These are phyloP conservation scores for Apiospora malaysiana DNA, from an alignment of 2,329 filamentous ascomycete species.

Conservation along the genomic window DNA sequence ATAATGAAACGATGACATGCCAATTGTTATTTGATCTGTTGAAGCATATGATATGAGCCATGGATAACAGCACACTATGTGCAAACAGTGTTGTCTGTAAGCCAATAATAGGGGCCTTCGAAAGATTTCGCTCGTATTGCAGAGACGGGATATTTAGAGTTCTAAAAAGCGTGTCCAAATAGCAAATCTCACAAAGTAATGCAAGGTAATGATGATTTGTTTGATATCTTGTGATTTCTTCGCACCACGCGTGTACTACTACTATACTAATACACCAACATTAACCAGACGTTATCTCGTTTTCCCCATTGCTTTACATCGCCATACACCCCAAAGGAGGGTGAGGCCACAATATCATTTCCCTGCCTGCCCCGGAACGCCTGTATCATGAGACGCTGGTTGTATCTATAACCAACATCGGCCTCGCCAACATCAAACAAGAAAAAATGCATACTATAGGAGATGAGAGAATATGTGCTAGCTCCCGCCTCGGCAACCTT, in stretches of 20 bases:
- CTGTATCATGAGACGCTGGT: slow-evolving; percentile 20
- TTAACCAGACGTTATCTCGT: slow-evolving; percentile 23
- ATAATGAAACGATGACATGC: background rate
- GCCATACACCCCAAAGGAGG: slow-evolving; percentile 18
- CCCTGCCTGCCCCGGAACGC: slow-evolving; percentile 23
- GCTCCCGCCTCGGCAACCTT: background rate
- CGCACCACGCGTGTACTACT: background rate
- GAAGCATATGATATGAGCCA: no score
- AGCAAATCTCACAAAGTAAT: background rate
- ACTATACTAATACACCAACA: slow-evolving; percentile 26
- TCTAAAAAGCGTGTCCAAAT: background rate
- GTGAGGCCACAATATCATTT: slow-evolving; percentile 14
- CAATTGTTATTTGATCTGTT: background rate
- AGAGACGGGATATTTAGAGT: no score
- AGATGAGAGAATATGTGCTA: slow-evolving; percentile 20
- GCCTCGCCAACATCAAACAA: slow-evolving; percentile 17
- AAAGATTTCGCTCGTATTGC: no score
- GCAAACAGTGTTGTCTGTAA: background rate
- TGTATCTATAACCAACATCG: slow-evolving; percentile 19
- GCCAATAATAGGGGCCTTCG: no score
- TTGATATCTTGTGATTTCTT: slow-evolving; percentile 8
- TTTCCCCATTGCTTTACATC: slow-evolving; percentile 17
- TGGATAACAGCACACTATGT: background rate
- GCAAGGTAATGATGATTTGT: background rate
- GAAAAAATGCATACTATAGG: slow-evolving; percentile 20